Evolutionary conservation across 192 early-diverging fungal species (phyloP).

Genomic region (Rhizoclosmatium sp.): DNA sequence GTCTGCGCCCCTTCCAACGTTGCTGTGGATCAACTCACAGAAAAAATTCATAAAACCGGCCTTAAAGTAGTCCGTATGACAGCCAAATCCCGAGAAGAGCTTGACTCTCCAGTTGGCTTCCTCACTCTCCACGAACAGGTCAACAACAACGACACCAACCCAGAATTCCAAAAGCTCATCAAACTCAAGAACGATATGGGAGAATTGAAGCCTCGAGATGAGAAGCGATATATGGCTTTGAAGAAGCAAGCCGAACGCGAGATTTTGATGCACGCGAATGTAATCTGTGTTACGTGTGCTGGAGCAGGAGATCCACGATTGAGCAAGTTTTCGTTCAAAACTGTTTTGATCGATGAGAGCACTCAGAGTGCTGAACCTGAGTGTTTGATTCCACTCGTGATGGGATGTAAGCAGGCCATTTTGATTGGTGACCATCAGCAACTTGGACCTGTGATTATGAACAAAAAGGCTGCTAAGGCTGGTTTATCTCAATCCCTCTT

Average conservation of each 20-base stretch:
- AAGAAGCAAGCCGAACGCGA: conserved; percentile 90
- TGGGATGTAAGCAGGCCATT: conserved; percentile 95
- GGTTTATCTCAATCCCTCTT: conserved; percentile 96
- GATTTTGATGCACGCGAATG: conserved; percentile 92
- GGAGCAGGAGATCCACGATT: conserved; percentile 97
- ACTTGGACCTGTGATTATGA: conserved; percentile 96
- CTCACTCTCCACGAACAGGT: conserved; percentile 98
- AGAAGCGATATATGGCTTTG: conserved; percentile 83
- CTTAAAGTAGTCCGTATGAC: conserved; percentile 95
- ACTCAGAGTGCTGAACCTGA: conserved; percentile 98
- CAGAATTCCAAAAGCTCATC: conserved; percentile 92
- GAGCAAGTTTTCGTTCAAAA: conserved; percentile 86
- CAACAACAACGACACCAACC: conserved; percentile 90
- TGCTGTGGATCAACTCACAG: conserved; percentile 97
- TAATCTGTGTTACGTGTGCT: conserved; percentile 96
- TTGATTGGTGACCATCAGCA: conserved; percentile 99
- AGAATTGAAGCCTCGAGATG: conserved; percentile 89
- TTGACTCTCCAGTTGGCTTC: conserved; percentile 94
- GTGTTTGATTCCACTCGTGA: conserved; percentile 96
- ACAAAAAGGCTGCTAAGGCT: conserved; percentile 94
- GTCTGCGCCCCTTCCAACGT: conserved; percentile 99
- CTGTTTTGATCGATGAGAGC: conserved; percentile 96
- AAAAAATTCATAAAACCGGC: conserved; percentile 94
- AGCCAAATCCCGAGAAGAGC: conserved; percentile 90
- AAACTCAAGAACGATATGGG: conserved; percentile 88